These are phyloP conservation scores for Aureobasidium sp. DNA, from an alignment of 2,329 filamentous ascomycete genomes.

Conservation along the genomic window DNA sequence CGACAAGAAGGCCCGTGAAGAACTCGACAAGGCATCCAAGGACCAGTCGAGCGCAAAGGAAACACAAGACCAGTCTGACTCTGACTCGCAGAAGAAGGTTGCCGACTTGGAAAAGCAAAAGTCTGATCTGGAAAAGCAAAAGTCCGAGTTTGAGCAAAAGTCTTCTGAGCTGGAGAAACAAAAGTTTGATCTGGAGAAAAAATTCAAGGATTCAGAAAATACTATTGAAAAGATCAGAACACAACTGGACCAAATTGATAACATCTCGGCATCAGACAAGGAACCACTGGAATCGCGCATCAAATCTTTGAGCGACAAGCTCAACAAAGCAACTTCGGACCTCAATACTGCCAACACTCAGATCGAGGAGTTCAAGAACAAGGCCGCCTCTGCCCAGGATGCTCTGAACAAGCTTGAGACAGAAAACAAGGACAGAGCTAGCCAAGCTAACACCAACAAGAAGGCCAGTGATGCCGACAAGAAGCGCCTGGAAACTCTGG, in stretches of 20 bases:
- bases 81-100: neutral
- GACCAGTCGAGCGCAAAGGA: neutral
- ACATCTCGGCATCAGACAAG: conserved; percentile 2
- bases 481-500: conserved; percentile 46
- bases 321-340: conserved; percentile 37
- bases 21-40: conserved; percentile 1
- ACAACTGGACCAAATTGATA: neutral
- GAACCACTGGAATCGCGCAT: conserved; percentile 8
- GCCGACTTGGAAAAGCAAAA: conserved; percentile 4
- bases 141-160: conserved; percentile 4
- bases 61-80: neutral
- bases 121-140: conserved; percentile 2
- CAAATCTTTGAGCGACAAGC: conserved; percentile 30
- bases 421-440: conserved; percentile 34
- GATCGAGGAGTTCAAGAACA: neutral
- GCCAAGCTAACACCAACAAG: neutral
- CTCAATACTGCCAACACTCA: conserved; percentile 27
- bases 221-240: neutral
- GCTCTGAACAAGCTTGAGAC: conserved; percentile 29
- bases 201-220: neutral
- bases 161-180: neutral
- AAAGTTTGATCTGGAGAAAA: neutral
- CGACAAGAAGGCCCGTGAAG: neutral
- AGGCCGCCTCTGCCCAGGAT: conserved; percentile 21
- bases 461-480: conserved; percentile 30